phyloP scores from a whole-genome alignment of 139 green algal species.

The Coccomyxa sp. region DNA sequence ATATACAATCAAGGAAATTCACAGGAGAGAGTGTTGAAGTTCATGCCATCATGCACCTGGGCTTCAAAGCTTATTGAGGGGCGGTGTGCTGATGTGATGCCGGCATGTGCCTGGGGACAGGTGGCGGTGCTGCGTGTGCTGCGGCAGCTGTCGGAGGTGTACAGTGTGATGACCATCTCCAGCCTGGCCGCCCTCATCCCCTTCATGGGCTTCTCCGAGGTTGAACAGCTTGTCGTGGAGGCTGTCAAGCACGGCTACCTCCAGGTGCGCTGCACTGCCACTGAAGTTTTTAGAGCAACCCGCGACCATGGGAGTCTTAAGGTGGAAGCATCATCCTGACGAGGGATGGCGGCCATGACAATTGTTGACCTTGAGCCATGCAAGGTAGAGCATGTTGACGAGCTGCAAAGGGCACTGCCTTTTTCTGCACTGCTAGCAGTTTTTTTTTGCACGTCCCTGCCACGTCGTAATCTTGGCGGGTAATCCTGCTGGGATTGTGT shows the following conservation, averaged over 20 bases:
- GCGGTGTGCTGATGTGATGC: no score
- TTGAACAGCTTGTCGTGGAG: constrained; percentile 89
- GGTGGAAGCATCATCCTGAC: neutral
- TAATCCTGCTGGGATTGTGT: no score
- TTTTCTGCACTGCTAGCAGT: no score
- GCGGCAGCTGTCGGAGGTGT: constrained; percentile 84
- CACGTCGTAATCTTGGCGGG: no score
- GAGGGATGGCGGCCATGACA: neutral
- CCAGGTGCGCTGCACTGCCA: constrained; percentile 38
- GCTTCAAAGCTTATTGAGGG: no score
- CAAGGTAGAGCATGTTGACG: neutral
- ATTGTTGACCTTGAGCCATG: neutral
- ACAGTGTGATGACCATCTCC: constrained; percentile 64
- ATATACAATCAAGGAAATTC: no score
- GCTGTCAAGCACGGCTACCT: constrained; percentile 87
- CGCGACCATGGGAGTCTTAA: no score
- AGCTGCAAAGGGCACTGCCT: neutral
- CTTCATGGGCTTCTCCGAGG: constrained; percentile 72
- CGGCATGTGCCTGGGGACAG: constrained; percentile 9
- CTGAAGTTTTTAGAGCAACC: neutral
- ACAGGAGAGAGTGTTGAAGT: neutral
- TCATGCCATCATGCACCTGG: neutral
- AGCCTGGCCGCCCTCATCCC: constrained; percentile 57
- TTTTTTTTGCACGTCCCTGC: no score
- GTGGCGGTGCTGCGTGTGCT: constrained; percentile 83